These are phyloP conservation scores for Pseudogymnoascus sp. DNA, from an alignment of 2,329 filamentous ascomycete genomes.

Conservation along the genomic window DNA sequence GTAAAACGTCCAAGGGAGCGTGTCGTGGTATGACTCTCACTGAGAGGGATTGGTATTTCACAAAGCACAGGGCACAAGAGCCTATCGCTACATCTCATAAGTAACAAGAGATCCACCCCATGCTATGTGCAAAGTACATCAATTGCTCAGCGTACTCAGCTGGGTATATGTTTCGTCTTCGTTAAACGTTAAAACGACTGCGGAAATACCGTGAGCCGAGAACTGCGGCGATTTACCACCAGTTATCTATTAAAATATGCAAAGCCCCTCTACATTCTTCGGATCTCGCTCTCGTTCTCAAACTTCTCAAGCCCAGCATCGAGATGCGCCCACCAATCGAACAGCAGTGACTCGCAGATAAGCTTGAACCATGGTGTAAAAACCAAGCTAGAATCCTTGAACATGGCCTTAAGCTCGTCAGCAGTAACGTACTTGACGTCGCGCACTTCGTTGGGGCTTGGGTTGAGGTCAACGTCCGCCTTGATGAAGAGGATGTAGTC, in stretches of 20 bases:
- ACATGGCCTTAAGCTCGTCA: constrained; percentile 76
- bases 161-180: constrained; percentile 5
- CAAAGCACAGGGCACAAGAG: background rate
- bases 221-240: background rate
- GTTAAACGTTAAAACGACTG: constrained; percentile 8
- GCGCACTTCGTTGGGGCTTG: constrained; percentile 82
- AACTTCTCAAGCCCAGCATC: constrained; percentile 77
- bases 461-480: constrained; percentile 73
- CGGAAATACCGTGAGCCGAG: constrained; percentile 4
- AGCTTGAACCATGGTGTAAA: constrained; percentile 99
- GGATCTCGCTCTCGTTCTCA: constrained; percentile 76
- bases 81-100: background rate
- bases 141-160: constrained; percentile 1
- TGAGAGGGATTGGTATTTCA: background rate
- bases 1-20: background rate
- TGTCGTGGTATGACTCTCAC: constrained; percentile 1
- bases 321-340: constrained; percentile 91
- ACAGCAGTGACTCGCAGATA: constrained; percentile 95
- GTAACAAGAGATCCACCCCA: background rate
- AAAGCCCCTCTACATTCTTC: constrained; percentile 56
- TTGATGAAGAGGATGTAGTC: constrained; percentile 99
- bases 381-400: constrained; percentile 67
- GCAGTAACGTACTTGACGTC: constrained; percentile 77
- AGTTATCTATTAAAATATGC: background rate
- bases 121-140: constrained; percentile 1